These are phyloP conservation scores for Nadsonia commutata DNA, from an alignment of 1,139 yeast genomes.

Conservation along the genomic window DNA sequence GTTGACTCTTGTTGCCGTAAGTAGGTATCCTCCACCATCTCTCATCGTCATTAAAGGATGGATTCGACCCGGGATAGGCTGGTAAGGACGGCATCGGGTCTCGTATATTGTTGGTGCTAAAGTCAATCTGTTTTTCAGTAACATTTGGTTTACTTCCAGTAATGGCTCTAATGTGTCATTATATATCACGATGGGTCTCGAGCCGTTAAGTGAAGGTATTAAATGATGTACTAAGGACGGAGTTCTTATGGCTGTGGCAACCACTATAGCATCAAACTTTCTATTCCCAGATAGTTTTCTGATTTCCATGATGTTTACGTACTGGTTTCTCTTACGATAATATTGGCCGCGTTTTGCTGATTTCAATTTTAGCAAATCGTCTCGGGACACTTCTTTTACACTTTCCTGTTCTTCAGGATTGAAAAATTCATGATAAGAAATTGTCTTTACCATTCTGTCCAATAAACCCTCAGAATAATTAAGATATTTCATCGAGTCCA, in stretches of 20 bases:
- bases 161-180: conserved; percentile 68
- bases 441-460: conserved; percentile 44
- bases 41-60: conserved; percentile 93
- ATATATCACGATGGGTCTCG: conserved; percentile 74
- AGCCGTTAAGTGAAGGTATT: conserved; percentile 62
- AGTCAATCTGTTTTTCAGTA: conserved; percentile 51
- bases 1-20: conserved; percentile 66
- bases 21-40: conserved; percentile 81
- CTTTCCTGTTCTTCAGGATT: conserved; percentile 56
- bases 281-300: conserved; percentile 39
- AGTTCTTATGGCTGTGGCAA: conserved; percentile 59
- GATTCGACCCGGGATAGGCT: conserved; percentile 83
- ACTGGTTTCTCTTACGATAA: conserved; percentile 46
- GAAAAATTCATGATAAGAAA: conserved; percentile 66
- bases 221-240: conserved; percentile 49
- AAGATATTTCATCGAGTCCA: conserved; percentile 53
- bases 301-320: conserved; percentile 28
- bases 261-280: conserved; percentile 63
- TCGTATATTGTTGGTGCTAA: conserved; percentile 77
- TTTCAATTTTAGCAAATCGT: conserved; percentile 42
- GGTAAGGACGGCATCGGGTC: conserved; percentile 73
- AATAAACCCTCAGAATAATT: conserved; percentile 38
- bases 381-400: conserved; percentile 33
- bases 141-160: conserved; percentile 54
- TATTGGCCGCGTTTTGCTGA: conserved; percentile 53